A percentile compares a stretch with the other conserved stretches of the same genome.
Conservation (phyloP, 768 basidiomycete genomes). For the Lactarius hatsudake region DNA sequence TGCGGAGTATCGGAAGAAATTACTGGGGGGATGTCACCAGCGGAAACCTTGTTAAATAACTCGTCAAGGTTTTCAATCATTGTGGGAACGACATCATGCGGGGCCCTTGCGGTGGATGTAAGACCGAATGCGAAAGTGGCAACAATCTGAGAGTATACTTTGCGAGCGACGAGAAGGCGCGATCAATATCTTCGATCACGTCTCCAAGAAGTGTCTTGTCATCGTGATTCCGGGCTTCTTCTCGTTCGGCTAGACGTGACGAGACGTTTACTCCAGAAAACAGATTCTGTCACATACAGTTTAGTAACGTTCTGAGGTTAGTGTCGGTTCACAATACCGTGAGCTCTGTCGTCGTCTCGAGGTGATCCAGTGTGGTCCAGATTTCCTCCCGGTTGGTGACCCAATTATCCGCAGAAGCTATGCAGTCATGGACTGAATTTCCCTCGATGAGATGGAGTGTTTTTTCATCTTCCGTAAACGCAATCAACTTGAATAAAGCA, state of each 20-base stretch:
- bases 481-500: slow-evolving; percentile 14
- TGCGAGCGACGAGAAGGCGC: not conserved
- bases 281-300: not conserved
- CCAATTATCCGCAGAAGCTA: slow-evolving; percentile 15
- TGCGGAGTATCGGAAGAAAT: not conserved
- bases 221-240: slow-evolving; percentile 10
- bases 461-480: slow-evolving; percentile 21
- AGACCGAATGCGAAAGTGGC: not conserved
- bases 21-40: slow-evolving; percentile 4
- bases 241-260: slow-evolving; percentile 4
- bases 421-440: slow-evolving; percentile 13
- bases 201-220: slow-evolving; percentile 15
- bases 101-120: slow-evolving; percentile 5
- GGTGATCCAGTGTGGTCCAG: slow-evolving; percentile 1
- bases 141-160: slow-evolving; percentile 2
- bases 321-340: not conserved
- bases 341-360: slow-evolving; percentile 14
- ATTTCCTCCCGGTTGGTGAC: slow-evolving; percentile 18
- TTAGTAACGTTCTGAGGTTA: not conserved
- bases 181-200: slow-evolving; percentile 8
- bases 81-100: not conserved
- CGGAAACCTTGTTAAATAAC: slow-evolving; percentile 7
- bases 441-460: slow-evolving; percentile 5
- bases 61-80: not conserved
- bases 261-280: slow-evolving; percentile 2